These are phyloP conservation scores for Macrolepiota albuminosa DNA, from an alignment of 768 basidiomycete species.

Conservation along the genomic window DNA sequence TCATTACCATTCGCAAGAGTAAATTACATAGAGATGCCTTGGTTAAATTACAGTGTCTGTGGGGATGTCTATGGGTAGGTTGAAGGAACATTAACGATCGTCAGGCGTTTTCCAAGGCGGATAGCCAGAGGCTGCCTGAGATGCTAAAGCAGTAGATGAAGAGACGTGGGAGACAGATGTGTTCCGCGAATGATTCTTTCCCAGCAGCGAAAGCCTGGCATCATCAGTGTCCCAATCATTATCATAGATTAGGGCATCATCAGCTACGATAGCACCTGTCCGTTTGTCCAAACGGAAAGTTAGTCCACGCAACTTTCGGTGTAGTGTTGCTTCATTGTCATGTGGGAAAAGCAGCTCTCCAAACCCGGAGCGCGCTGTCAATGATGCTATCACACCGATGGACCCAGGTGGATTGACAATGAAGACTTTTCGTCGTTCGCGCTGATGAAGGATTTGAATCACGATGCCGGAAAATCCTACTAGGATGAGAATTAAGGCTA, in stretches of 20 bases:
- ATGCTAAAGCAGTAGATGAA: conserved; percentile 11
- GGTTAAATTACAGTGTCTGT: background rate
- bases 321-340: conserved; percentile 42
- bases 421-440: conserved; percentile 42
- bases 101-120: conserved; percentile 22
- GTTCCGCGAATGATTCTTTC: conserved; percentile 17
- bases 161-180: conserved; percentile 9
- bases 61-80: background rate
- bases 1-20: background rate
- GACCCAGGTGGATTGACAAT: conserved; percentile 54
- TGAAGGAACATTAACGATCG: conserved; percentile 8
- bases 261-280: conserved; percentile 60
- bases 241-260: conserved; percentile 32
- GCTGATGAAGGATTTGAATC: conserved; percentile 44
- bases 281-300: conserved; percentile 50
- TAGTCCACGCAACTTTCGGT: conserved; percentile 44
- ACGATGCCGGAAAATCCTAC: conserved; percentile 44
- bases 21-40: background rate
- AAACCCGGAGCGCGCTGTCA: conserved; percentile 59
- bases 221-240: conserved; percentile 27
- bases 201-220: conserved; percentile 33
- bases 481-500: conserved; percentile 43
- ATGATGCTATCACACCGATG: conserved; percentile 50
- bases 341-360: conserved; percentile 58
- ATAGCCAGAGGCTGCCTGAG: conserved; percentile 20